Evolutionary conservation across 805 yeast species (phyloP).

Genomic region (Wickerhamiella domercqiae): DNA sequence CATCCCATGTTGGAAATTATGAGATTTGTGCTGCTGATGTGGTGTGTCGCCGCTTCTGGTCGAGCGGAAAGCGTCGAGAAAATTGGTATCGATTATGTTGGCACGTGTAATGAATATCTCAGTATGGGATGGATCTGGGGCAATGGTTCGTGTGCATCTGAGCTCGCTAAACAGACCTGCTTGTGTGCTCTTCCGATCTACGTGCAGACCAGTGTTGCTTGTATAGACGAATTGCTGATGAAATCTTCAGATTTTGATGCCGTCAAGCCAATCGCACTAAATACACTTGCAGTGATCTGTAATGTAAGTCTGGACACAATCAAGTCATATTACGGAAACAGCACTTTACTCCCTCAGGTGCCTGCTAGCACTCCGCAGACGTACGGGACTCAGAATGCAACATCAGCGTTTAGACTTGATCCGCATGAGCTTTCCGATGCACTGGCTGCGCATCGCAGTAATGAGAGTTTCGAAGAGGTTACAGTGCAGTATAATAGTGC

Average conservation of each 20-base stretch:
- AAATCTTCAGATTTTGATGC: too few species aligned
- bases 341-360: conserved; percentile 3
- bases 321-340: conserved; percentile 2
- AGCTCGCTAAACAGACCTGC: neutral
- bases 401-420: conserved; percentile 1
- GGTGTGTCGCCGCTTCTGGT: too few species aligned
- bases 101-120: conserved; percentile 1
- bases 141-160: neutral
- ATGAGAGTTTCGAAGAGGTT: neutral
- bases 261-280: too few species aligned
- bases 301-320: conserved; percentile 1
- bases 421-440: neutral
- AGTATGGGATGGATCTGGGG: neutral
- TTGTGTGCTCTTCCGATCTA: conserved; percentile 1
- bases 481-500: conserved; percentile 4
- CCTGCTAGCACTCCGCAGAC: too few species aligned
- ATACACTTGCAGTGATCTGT: too few species aligned
- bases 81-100: too few species aligned
- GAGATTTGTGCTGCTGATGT: too few species aligned
- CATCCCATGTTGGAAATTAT: too few species aligned
- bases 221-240: too few species aligned
- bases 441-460: neutral
- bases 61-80: too few species aligned
- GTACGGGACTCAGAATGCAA: too few species aligned
- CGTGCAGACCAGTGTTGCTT: conserved; percentile 9